Evolutionary conservation across 2,329 filamentous ascomycete species (phyloP), one percentile per base, ranked within the genome.

Genomic region (Aspergillus transmontanensis): DNA sequence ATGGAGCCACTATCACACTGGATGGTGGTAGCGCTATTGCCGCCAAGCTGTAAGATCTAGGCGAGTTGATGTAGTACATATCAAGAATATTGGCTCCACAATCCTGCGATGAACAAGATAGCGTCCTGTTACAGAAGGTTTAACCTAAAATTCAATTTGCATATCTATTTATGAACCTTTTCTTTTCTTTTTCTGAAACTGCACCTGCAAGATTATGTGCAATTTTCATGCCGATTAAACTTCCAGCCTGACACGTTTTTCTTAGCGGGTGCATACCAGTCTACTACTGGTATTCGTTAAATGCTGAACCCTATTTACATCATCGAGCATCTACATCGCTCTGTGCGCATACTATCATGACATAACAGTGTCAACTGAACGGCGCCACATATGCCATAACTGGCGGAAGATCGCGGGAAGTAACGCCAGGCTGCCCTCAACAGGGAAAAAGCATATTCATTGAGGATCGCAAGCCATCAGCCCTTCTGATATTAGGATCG

Each of bases 1-100:
- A 90, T 66, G 89, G 89, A 4, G 87, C 88, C 19, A 86, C 85
- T 3, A 86, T 90, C 65, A 78, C 85, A 11, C 72, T 90, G 46
- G 89, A 91, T 72, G 87, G 87, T 2, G 87, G 87, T 2, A 79
- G 75, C 60, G 73, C 74, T 4, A 69, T 81, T 59, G 71, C 70
- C 34, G 75, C 80, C 26, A 82, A 78, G 69, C 61, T 82, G 62
- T 82, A 74, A 71, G 50, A 51, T 34, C 16, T 51, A 32, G 16
- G 10, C 14, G 16, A 30, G 23, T 21, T 21, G 9, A 9, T n/a
- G 48, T 32, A 34, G 48, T 12, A n/a, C 28, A 32, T 51, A 32
- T 21, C 28, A 32, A 19, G 4, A 51, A 32, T 34, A 32, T n/a
- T 16, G 48, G 34, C 6, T 10, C 28, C 28, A 51, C 48, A 34